phyloP scores from a whole-genome alignment of 805 yeast genomes.

The Wickerhamiella vanderwaltii region DNA sequence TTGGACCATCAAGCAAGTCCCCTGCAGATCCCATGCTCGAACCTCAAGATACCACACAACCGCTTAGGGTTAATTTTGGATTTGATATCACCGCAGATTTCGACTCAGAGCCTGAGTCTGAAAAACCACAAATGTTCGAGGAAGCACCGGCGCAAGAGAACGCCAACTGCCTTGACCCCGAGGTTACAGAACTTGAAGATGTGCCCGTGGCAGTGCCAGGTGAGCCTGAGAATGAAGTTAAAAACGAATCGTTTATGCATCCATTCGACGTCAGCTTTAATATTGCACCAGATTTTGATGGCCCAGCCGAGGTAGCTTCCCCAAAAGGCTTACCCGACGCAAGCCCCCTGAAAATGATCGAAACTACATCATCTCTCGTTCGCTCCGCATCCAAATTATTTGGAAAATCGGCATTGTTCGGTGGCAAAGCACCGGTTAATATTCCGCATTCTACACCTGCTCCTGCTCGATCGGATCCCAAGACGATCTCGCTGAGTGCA shows the following conservation, averaged over 20 bases:
- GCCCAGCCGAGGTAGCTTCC: not conserved
- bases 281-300: conserved; percentile 6
- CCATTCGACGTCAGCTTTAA: conserved; percentile 8
- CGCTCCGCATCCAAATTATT: conserved; percentile 6
- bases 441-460: conserved; percentile 4
- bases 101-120: not conserved
- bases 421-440: conserved; percentile 2
- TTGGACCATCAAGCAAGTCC: no score
- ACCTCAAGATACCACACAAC: no score
- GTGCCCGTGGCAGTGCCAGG: not conserved
- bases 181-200: not conserved
- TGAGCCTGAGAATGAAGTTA: not conserved
- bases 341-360: not conserved
- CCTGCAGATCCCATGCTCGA: no score
- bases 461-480: not conserved
- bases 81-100: conserved; percentile 9
- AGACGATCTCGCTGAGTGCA: not conserved
- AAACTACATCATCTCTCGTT: not conserved
- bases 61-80: conserved; percentile 2
- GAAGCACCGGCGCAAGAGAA: not conserved
- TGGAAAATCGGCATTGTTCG: conserved; percentile 7
- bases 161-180: not conserved
- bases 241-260: not conserved
- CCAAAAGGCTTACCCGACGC: not conserved
- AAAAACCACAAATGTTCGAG: not conserved